These are phyloP conservation scores for Podospora tetraspora DNA, from an alignment of 495 filamentous ascomycete species.

Conservation along the genomic window DNA sequence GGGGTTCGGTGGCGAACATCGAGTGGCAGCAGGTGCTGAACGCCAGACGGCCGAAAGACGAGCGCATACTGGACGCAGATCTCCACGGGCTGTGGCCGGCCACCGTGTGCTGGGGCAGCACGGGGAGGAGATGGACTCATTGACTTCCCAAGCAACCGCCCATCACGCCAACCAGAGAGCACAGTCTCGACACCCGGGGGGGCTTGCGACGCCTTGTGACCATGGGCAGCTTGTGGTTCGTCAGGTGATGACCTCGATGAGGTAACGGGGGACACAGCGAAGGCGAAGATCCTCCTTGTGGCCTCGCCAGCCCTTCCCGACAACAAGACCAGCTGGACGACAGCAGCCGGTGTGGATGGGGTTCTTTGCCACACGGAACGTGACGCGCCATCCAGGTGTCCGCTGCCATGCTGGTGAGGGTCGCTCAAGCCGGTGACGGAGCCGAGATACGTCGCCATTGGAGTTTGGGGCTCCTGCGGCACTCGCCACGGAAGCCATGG, in stretches of 20 bases:
- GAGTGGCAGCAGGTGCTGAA: neutral
- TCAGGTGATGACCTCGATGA: constrained; percentile 11
- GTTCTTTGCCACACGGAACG: neutral
- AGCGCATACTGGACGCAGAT: neutral
- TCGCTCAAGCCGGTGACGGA: neutral
- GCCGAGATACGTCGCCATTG: neutral
- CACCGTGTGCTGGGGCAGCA: constrained; percentile 4
- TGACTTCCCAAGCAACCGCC: neutral
- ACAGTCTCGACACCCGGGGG: neutral
- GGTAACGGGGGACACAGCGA: constrained; percentile 3
- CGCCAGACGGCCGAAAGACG: neutral
- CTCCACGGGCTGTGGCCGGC: neutral
- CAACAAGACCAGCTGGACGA: neutral
- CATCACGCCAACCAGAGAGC: constrained; percentile 10
- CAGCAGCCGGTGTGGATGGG: neutral
- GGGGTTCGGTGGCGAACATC: constrained; percentile 2
- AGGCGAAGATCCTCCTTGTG: constrained; percentile 9
- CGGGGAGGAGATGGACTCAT: neutral
- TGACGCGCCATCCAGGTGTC: neutral
- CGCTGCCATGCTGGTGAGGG: neutral
- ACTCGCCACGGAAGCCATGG: constrained; percentile 9
- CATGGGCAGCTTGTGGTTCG: constrained; percentile 4
- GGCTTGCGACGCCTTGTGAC: neutral
- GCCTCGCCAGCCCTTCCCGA: neutral
- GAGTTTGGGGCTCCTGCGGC: constrained; percentile 5